phyloP scores from a whole-genome alignment of 306 rosid genomes.

The Sicyos baderoa region DNA sequence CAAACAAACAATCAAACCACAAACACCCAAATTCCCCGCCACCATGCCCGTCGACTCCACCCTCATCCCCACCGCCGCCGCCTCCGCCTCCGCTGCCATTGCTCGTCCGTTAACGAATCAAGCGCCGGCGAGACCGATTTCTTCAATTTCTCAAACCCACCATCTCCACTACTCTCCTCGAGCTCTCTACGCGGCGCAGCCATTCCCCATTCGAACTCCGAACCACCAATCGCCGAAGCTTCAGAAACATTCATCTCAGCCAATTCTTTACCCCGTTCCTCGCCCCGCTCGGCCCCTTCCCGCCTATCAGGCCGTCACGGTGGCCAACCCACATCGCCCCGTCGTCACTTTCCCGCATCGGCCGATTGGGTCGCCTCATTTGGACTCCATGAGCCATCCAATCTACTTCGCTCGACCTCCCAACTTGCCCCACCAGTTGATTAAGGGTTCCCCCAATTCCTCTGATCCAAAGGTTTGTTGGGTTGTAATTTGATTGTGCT shows the following conservation, averaged over 20 bases:
- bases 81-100: background rate
- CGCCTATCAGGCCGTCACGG: conserved; percentile 31
- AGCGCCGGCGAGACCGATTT: conserved; percentile 29
- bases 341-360: conserved; percentile 32
- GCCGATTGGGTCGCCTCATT: conserved; percentile 27
- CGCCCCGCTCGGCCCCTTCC: conserved; percentile 37
- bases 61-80: background rate
- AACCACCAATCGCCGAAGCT: conserved; percentile 26
- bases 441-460: conserved; percentile 33
- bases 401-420: conserved; percentile 33
- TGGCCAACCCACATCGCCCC: conserved; percentile 41
- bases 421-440: conserved; percentile 25
- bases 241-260: conserved; percentile 27
- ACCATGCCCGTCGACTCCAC: conserved; percentile 28
- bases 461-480: conserved; percentile 37
- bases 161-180: conserved; percentile 31
- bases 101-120: conserved; percentile 23
- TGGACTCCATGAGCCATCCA: conserved; percentile 35
- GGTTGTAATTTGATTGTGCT: background rate
- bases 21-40: conserved; percentile 31
- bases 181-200: conserved; percentile 28
- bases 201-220: conserved; percentile 30
- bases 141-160: conserved; percentile 32
- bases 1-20: conserved; percentile 15
- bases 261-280: conserved; percentile 39